Percentiles rank a stretch among this genome's conserved stretches.
Conservation (phyloP, 176 grass and related monocot species). For the Triticum urartu region DNA sequence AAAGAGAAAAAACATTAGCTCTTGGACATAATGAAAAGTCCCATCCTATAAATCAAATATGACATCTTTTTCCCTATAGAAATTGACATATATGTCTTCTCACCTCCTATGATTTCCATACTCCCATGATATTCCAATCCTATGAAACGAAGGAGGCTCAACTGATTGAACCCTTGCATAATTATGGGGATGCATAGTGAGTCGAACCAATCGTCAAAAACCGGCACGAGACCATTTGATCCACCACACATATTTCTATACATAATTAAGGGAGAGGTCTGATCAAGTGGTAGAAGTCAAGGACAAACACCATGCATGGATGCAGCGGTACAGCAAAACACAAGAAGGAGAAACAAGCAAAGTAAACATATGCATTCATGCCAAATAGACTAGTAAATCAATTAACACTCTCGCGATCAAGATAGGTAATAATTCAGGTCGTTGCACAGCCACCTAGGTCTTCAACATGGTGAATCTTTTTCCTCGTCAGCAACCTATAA, state of each 20-base stretch:
- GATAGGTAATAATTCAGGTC: background rate
- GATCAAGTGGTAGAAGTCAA: slow-evolving; percentile 20
- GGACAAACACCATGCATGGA: slow-evolving; percentile 14
- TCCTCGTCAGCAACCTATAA: slow-evolving; percentile 31
- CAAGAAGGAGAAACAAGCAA: background rate
- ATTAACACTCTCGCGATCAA: background rate
- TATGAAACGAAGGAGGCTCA: too few species aligned
- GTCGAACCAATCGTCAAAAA: background rate
- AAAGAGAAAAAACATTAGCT: too few species aligned
- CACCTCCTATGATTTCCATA: too few species aligned
- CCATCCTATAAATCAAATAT: too few species aligned
- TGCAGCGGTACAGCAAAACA: background rate
- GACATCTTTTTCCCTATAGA: too few species aligned
- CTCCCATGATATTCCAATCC: too few species aligned
- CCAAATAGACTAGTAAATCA: slow-evolving; percentile 12
- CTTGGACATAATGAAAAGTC: too few species aligned
- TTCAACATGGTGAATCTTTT: background rate
- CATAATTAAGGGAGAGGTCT: slow-evolving; percentile 4
- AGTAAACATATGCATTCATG: slow-evolving; percentile 20
- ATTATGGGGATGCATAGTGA: background rate
- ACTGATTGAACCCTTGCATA: too few species aligned
- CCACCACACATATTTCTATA: slow-evolving; percentile 2
- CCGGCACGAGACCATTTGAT: background rate
- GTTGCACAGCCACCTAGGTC: background rate
- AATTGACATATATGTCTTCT: too few species aligned